phyloP scores from a whole-genome alignment of 106 monocot species.

The Dioscorea dumetorum region DNA sequence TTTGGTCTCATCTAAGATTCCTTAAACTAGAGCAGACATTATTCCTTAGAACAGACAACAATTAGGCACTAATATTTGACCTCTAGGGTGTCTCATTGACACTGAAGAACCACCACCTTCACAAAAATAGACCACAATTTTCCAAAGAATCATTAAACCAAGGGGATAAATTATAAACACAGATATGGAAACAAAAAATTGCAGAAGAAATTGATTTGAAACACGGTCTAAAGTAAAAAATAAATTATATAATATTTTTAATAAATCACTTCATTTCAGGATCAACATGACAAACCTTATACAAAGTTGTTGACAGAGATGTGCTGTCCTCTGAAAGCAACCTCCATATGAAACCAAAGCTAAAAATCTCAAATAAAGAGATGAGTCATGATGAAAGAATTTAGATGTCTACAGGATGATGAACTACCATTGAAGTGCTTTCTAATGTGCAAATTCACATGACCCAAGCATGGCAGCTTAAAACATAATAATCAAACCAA shows the following conservation, averaged over 20 bases:
- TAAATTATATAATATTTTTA: not conserved
- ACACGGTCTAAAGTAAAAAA: no score
- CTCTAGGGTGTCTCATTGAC: no score
- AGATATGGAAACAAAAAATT: no score
- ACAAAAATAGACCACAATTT: no score
- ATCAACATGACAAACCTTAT: slow-evolving; percentile 71
- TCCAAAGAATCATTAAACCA: no score
- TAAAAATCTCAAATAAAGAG: slow-evolving; percentile 26
- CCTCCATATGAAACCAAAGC: slow-evolving; percentile 30
- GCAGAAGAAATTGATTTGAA: no score
- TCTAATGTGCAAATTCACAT: not conserved
- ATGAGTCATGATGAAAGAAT: slow-evolving; percentile 23
- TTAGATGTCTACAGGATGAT: slow-evolving; percentile 9
- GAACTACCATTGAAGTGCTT: not conserved
- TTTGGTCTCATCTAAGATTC: no score
- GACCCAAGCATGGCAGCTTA: not conserved
- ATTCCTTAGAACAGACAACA: no score
- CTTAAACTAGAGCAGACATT: no score
- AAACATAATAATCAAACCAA: not conserved
- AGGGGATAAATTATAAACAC: no score
- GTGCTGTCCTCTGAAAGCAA: slow-evolving; percentile 46
- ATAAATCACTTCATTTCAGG: slow-evolving; percentile 25
- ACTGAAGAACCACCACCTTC: no score
- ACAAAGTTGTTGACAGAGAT: slow-evolving; percentile 46
- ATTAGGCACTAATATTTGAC: no score